Conservation (phyloP, 2,329 filamentous ascomycete genomes). For the Karstenula rhodostoma region DNA sequence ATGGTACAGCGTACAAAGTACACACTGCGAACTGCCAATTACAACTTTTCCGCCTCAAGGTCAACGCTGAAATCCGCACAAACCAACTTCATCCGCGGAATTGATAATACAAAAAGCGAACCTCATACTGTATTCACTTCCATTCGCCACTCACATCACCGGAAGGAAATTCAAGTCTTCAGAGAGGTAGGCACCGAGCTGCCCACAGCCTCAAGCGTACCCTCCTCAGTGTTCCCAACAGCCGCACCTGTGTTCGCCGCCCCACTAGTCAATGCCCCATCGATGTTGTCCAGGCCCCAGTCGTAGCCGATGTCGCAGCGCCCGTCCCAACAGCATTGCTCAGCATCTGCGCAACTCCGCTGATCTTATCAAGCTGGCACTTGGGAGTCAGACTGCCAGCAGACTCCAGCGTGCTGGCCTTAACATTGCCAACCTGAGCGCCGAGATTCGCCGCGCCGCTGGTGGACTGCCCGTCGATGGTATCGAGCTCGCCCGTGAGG, state of each 20-base stretch:
- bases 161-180: not conserved
- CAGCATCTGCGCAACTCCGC: not conserved
- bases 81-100: no score
- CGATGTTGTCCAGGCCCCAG: not conserved
- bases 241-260: not conserved
- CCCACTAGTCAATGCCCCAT: not conserved
- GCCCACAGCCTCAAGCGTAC: not conserved
- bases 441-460: not conserved
- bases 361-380: not conserved
- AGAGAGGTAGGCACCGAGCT: not conserved
- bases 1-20: not conserved
- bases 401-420: not conserved
- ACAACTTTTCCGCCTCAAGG: not conserved
- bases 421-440: not conserved
- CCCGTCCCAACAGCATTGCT: constrained; percentile 1
- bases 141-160: no score
- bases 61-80: not conserved
- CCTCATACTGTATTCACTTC: no score
- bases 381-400: not conserved
- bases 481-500: not conserved
- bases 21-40: not conserved
- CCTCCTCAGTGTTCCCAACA: not conserved
- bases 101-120: not conserved
- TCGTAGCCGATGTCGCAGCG: not conserved
- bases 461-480: not conserved